Evolutionary conservation across 1,139 yeast genomes (phyloP).

Genomic region (Taiozyma sp.): DNA sequence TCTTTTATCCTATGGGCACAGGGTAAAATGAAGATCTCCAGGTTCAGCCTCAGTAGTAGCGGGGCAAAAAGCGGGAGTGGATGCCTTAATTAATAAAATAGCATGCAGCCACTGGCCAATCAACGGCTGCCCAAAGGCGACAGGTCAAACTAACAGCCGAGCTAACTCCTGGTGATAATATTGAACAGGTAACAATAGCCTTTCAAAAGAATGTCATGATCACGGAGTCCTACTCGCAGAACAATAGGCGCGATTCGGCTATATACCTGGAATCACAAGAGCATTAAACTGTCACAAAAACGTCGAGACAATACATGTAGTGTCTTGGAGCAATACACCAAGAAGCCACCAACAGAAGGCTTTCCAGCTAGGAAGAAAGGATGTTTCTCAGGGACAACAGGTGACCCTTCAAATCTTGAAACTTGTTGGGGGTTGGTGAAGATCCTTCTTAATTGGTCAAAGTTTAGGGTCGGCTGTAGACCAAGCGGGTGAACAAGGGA

Average conservation of each 20-base stretch:
- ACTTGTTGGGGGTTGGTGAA: not conserved
- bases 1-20: too few relatives aligned
- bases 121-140: not conserved
- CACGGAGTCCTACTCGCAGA: not conserved
- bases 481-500: not conserved
- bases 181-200: not conserved
- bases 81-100: not conserved
- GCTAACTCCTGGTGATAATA: not conserved
- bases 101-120: not conserved
- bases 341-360: not conserved
- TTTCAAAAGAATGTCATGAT: not conserved
- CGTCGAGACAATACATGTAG: too few relatives aligned
- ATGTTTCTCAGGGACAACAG: not conserved
- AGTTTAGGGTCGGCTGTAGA: not conserved
- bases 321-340: too few relatives aligned
- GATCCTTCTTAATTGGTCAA: too few relatives aligned
- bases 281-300: not conserved
- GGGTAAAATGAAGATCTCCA: not conserved
- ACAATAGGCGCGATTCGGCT: not conserved
- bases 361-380: not conserved
- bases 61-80: not conserved
- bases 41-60: not conserved
- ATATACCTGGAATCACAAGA: not conserved
- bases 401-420: not conserved
- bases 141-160: not conserved